These are phyloP conservation scores for Trichomonas gallinae DNA, from an alignment of 208 protist species.

Conservation along the genomic window DNA sequence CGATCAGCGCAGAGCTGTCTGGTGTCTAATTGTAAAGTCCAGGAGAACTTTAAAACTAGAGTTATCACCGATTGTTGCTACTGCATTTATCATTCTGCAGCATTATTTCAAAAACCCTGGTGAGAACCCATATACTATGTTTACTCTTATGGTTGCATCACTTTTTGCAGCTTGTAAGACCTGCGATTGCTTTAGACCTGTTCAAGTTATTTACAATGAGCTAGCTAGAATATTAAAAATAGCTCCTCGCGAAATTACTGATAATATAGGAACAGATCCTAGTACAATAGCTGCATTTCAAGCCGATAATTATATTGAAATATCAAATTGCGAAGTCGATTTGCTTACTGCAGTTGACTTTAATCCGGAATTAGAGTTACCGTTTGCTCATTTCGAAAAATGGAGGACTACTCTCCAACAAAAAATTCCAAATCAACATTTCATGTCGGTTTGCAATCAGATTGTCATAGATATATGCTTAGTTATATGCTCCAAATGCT, in stretches of 20 bases:
- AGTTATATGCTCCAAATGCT: background rate
- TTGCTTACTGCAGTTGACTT: background rate
- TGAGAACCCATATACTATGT: background rate
- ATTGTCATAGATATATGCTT: background rate
- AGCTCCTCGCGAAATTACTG: background rate
- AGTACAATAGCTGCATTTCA: background rate
- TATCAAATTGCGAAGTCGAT: background rate
- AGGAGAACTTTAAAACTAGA: background rate
- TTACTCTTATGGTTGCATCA: background rate
- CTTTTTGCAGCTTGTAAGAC: background rate
- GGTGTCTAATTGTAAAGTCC: background rate
- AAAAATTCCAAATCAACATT: background rate
- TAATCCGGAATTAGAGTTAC: background rate
- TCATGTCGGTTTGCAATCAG: background rate
- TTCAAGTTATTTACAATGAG: background rate
- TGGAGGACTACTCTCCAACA: background rate
- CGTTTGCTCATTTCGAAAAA: background rate
- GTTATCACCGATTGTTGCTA: background rate
- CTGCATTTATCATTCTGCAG: constrained; percentile 1
- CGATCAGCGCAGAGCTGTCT: background rate
- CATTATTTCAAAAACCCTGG: background rate
- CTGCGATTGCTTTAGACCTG: background rate
- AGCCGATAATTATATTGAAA: no score
- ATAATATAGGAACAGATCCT: background rate
- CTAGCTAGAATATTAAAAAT: background rate